Percentiles rank a stretch among this genome's conserved stretches.
Conservation (phyloP, 2,329 filamentous ascomycete species). For the Fusarium incarnatum region DNA sequence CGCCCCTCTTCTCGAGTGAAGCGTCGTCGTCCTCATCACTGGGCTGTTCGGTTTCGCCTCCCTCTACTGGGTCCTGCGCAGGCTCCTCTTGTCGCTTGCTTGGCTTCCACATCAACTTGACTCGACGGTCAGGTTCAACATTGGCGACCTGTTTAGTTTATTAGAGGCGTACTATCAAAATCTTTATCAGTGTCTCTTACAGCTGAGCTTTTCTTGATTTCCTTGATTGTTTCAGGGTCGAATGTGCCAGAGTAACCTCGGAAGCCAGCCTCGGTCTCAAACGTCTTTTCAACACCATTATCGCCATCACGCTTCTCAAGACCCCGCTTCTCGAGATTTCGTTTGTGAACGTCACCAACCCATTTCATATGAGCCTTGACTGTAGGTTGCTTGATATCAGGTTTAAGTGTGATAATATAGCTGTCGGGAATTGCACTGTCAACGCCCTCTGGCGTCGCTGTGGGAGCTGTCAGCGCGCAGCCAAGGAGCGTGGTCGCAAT, state of each 20-base stretch:
- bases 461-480: constrained; percentile 34
- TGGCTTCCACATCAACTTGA: constrained; percentile 37
- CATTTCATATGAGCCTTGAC: constrained; percentile 62
- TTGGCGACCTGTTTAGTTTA: constrained; percentile 39
- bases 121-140: constrained; percentile 49
- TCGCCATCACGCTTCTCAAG: constrained; percentile 58
- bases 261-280: constrained; percentile 47
- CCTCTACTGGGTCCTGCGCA: background rate
- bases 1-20: constrained; percentile 40
- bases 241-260: constrained; percentile 60
- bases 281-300: constrained; percentile 50
- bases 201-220: constrained; percentile 56
- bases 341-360: constrained; percentile 64
- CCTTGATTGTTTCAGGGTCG: constrained; percentile 54
- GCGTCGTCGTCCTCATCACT: background rate
- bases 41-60: background rate
- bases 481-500: constrained; percentile 43
- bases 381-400: constrained; percentile 56
- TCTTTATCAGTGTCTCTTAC: constrained; percentile 47
- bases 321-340: constrained; percentile 60
- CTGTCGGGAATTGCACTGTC: constrained; percentile 52
- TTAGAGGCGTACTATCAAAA: background rate
- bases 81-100: constrained; percentile 18
- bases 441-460: constrained; percentile 20
- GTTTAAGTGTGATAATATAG: constrained; percentile 73